Base-by-base conservation (phyloP, 805 yeast genomes). In the Candida pseudofarinosa region DNA sequence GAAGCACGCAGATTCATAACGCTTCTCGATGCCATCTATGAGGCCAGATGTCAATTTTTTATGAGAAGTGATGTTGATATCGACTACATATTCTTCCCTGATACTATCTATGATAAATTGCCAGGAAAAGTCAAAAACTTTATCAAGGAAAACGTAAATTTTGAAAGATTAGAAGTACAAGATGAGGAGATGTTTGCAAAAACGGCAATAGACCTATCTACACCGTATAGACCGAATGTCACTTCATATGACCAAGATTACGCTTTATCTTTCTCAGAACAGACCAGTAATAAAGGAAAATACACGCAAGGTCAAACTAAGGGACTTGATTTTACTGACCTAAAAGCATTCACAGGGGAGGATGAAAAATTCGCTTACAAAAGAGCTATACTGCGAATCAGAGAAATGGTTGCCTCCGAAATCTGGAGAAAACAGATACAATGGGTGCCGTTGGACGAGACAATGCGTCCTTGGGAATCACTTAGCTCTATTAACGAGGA, bases 351-450 rank as follows among this genome's bases (percentile, higher is more conserved):
- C 52, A 83, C 88, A 0, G 90, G 90, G 18, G 88, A 84, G 52
- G 90, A 83, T 59, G 90, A 84, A 55, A 74, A 73, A 62, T 83
- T 83, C 61, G 88, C 90, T 3, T 83, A 75, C 53, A 79, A 78
- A 47, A 63, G 90, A 49, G 89, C 90, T 0, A 81, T 83, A 1
- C 79, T 83, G 52, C 63, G 90, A 48, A 70, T 84, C 31, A 69
- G 70, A 40, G 84, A 79, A 49, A 79, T 79, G 83, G 73, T 77
- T 3, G 69, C 73, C 1, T 74, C 80, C 0, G 64, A 60, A 30
- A 41, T 55, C 23, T 83, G 87, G 84, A 71, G 84, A 47, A 40
- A 35, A 12, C 41, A 51, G 3, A 62, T 60, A 15, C 59, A 70
- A 43, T 83, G 88, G 88, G 62, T 70, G 2, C 87, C 86, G 4